Evolutionary conservation across 148 eudicot genomes (phyloP).

Genomic region (Cornus controversa): DNA sequence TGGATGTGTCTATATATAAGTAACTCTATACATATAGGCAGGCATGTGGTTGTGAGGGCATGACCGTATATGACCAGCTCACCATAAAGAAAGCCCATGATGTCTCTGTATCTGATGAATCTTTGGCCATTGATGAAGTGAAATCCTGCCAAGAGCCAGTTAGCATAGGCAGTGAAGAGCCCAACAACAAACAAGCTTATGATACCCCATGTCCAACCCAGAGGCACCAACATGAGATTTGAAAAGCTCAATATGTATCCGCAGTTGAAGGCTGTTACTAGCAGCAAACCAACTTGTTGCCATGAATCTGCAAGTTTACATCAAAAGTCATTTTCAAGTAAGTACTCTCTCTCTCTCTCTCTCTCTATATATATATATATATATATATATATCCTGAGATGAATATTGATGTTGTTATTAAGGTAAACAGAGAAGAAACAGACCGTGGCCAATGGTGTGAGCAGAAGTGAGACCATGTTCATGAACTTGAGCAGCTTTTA

Average conservation of each 20-base stretch:
- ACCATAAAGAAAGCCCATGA: constrained; percentile 57
- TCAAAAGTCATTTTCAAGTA: not conserved
- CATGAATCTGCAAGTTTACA: constrained; percentile 48
- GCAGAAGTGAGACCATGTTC: constrained; percentile 34
- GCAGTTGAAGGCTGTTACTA: constrained; percentile 47
- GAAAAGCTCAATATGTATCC: constrained; percentile 66
- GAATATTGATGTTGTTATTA: not conserved
- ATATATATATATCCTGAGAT: too few species aligned
- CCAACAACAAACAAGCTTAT: constrained; percentile 39
- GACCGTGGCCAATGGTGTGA: constrained; percentile 41
- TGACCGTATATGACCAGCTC: too few species aligned
- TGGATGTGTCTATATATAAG: not conserved
- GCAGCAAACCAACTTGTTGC: constrained; percentile 59
- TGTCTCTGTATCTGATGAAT: constrained; percentile 60
- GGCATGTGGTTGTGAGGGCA: not conserved
- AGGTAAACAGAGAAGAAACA: not conserved
- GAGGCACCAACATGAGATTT: constrained; percentile 49
- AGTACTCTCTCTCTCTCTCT: too few species aligned
- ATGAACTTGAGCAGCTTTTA: constrained; percentile 12
- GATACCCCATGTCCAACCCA: constrained; percentile 62
- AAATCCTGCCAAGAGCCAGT: constrained; percentile 55
- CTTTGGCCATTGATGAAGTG: constrained; percentile 57
- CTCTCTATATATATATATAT: too few species aligned
- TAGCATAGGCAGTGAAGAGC: constrained; percentile 45
- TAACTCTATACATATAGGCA: not conserved